Evolutionary conservation across 805 yeast species (phyloP).

Genomic region (Komagataella kurtzmanii): DNA sequence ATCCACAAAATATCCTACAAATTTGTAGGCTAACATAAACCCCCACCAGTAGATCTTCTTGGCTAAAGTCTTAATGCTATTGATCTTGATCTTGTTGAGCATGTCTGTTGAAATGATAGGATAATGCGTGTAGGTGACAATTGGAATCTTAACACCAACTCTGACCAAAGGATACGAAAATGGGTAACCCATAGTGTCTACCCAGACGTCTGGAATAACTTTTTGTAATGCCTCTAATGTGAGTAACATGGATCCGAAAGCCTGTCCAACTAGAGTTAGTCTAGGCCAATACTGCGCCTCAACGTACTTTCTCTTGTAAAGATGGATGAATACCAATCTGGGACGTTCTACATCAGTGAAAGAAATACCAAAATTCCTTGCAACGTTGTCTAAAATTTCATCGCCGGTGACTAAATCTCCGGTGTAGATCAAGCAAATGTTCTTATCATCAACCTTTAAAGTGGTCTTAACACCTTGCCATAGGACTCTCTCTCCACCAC

Average conservation of each 20-base stretch:
- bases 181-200: conserved; percentile 93
- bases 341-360: conserved; percentile 24
- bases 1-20: conserved; percentile 54
- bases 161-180: conserved; percentile 63
- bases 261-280: conserved; percentile 79
- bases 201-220: conserved; percentile 77
- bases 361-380: conserved; percentile 38
- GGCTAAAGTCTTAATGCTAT: conserved; percentile 13
- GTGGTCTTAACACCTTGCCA: conserved; percentile 88
- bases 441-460: conserved; percentile 28
- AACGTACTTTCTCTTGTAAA: conserved; percentile 20
- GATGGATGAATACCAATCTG: conserved; percentile 49
- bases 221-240: conserved; percentile 57
- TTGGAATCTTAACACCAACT: conserved; percentile 50
- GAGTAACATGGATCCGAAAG: conserved; percentile 61
- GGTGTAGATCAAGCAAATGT: conserved; percentile 54
- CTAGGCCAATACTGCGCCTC: not conserved
- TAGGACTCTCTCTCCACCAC: conserved; percentile 94
- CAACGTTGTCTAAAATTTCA: conserved; percentile 37
- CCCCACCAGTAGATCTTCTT: conserved; percentile 60
- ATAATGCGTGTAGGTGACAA: conserved; percentile 84
- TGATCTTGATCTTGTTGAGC: conserved; percentile 44
- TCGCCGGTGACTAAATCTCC: conserved; percentile 20
- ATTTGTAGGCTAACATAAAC: conserved; percentile 49
- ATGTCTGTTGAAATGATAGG: conserved; percentile 86